Evolutionary conservation across 345 rosid species (phyloP).

Genomic region (Eucalyptus erythrocorys): DNA sequence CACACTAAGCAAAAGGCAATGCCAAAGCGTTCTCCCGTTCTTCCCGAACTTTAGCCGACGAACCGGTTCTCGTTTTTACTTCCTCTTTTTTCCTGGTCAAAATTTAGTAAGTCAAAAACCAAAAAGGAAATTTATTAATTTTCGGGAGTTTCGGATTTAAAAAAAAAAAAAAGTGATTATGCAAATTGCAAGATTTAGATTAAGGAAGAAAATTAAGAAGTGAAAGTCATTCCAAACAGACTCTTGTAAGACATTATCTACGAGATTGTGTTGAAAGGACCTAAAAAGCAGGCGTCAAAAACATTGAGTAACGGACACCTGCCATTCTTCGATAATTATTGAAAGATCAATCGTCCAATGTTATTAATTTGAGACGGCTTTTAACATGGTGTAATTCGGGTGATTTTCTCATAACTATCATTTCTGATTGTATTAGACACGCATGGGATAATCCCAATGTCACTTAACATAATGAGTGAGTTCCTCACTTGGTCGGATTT

Average conservation of each 20-base stretch:
- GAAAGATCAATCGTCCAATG: neutral
- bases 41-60: neutral
- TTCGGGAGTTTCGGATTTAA: neutral
- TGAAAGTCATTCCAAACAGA: neutral
- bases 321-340: neutral
- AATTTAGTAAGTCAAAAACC: neutral
- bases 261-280: neutral
- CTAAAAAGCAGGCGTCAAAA: neutral
- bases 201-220: neutral
- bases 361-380: neutral
- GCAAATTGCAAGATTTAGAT: neutral
- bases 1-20: neutral
- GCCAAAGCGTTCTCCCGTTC: neutral
- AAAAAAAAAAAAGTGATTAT: neutral
- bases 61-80: neutral
- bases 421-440: neutral
- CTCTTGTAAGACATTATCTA: neutral
- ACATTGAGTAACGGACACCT: fast-evolving
- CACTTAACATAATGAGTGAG: neutral
- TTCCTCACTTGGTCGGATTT: neutral
- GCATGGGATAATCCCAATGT: neutral
- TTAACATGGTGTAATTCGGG: neutral
- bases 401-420: neutral
- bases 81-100: neutral
- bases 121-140: neutral